Percentiles rank a stretch among this genome's conserved stretches.
Evolutionary conservation across 768 basidiomycete species (phyloP).

Genomic region (Termitomyces bulborhizus): DNA sequence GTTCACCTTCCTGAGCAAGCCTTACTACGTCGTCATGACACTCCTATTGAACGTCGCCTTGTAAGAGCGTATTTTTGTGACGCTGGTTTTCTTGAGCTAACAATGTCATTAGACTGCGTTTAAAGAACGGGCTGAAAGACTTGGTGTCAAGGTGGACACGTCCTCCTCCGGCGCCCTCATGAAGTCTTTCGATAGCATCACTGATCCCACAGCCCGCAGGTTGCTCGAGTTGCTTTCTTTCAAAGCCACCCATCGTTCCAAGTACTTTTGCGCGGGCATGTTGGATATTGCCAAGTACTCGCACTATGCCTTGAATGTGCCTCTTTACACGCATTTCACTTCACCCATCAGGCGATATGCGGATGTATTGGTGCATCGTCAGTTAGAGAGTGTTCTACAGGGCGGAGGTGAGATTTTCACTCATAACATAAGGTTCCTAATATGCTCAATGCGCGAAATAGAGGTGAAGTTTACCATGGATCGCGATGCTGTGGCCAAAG

Average conservation of each 20-base stretch:
- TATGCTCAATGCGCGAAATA: constrained; percentile 22
- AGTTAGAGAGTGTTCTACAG: constrained; percentile 84
- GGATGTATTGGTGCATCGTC: constrained; percentile 93
- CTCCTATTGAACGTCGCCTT: constrained; percentile 85
- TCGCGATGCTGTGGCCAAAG: constrained; percentile 94
- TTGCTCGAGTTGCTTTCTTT: constrained; percentile 80
- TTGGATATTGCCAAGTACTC: constrained; percentile 96
- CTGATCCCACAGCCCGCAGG: constrained; percentile 65
- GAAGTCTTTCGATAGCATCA: constrained; percentile 72
- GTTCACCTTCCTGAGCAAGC: constrained; percentile 95
- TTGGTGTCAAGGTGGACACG: constrained; percentile 79
- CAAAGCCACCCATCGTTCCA: constrained; percentile 92
- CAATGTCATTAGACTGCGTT: constrained; percentile 59
- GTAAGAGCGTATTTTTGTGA: constrained; percentile 33
- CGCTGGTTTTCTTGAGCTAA: neutral
- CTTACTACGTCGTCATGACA: constrained; percentile 91
- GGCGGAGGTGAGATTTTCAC: constrained; percentile 46
- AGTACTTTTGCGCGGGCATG: constrained; percentile 99
- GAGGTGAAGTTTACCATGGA: constrained; percentile 96
- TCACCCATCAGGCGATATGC: constrained; percentile 92
- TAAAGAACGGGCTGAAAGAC: constrained; percentile 70
- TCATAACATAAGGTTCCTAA: neutral
- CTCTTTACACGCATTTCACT: constrained; percentile 92
- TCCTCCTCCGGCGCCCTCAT: constrained; percentile 78
- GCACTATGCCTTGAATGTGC: constrained; percentile 86